A percentile compares a stretch with the other conserved stretches of the same genome.
Conservation (phyloP, 345 rosid species). For the Anastatica hierochuntica region DNA sequence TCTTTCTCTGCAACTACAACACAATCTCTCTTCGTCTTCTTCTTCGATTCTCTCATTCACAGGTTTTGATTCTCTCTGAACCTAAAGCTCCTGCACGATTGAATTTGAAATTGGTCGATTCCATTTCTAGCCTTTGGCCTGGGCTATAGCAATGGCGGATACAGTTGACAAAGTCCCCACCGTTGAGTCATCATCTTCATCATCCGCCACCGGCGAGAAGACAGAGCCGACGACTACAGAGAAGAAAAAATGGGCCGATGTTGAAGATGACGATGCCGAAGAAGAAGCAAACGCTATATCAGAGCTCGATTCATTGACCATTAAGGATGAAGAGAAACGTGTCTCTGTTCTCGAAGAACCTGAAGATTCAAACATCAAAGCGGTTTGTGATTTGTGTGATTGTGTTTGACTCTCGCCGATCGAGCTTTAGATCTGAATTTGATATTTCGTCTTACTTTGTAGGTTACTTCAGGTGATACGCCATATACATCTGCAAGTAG, state of each 20-base stretch:
- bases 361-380: slow-evolving; percentile 70
- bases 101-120: background rate
- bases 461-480: slow-evolving; percentile 76
- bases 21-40: background rate
- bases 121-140: background rate
- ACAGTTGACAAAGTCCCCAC: slow-evolving; percentile 18
- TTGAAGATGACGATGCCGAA: slow-evolving; percentile 36
- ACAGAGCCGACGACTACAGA: slow-evolving; percentile 17
- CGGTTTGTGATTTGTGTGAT: slow-evolving; percentile 31
- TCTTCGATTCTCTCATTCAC: background rate
- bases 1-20: background rate
- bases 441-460: background rate
- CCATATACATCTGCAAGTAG: slow-evolving; percentile 69
- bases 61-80: slow-evolving; percentile 3
- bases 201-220: background rate
- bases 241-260: slow-evolving; percentile 53
- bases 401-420: background rate
- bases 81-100: background rate
- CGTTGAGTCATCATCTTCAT: slow-evolving; percentile 16
- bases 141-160: slow-evolving; percentile 20
- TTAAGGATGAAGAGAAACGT: slow-evolving; percentile 42
- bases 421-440: background rate
- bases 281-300: slow-evolving; percentile 33
- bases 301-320: slow-evolving; percentile 33
- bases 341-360: slow-evolving; percentile 70